These are phyloP conservation scores for Salix purpurea DNA, from an alignment of 345 rosid genomes.

Conservation along the genomic window DNA sequence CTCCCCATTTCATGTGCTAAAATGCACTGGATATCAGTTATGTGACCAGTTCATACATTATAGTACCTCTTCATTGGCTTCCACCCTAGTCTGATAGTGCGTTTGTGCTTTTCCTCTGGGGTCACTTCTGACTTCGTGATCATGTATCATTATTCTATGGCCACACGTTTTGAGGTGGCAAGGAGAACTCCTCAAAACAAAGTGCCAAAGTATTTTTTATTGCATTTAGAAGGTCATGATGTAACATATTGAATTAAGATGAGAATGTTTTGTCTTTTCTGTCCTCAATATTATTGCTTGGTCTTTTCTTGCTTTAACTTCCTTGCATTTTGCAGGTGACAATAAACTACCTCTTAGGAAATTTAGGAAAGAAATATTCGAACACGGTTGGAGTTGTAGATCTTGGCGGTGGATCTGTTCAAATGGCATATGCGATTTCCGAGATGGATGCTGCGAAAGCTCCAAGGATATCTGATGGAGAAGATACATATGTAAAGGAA, in stretches of 20 bases:
- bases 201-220: background rate
- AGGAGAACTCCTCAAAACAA: background rate
- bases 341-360: slow-evolving; percentile 78
- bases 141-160: background rate
- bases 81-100: background rate
- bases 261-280: background rate
- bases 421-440: slow-evolving; percentile 97
- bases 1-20: background rate
- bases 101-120: background rate
- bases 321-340: slow-evolving; percentile 63
- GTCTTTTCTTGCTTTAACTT: background rate
- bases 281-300: background rate
- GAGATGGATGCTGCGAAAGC: slow-evolving; percentile 71
- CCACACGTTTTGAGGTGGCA: background rate
- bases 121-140: background rate
- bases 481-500: slow-evolving; percentile 73
- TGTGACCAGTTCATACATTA: background rate
- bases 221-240: slow-evolving; percentile 4
- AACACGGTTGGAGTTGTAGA: slow-evolving; percentile 93
- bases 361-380: slow-evolving; percentile 64
- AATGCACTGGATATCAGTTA: background rate
- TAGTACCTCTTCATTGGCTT: background rate
- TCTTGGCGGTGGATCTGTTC: slow-evolving; percentile 99
- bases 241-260: background rate
- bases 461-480: slow-evolving; percentile 59